Evolutionary conservation across 192 early-diverging fungal species (phyloP).

Genomic region (Coemansia sp.): DNA sequence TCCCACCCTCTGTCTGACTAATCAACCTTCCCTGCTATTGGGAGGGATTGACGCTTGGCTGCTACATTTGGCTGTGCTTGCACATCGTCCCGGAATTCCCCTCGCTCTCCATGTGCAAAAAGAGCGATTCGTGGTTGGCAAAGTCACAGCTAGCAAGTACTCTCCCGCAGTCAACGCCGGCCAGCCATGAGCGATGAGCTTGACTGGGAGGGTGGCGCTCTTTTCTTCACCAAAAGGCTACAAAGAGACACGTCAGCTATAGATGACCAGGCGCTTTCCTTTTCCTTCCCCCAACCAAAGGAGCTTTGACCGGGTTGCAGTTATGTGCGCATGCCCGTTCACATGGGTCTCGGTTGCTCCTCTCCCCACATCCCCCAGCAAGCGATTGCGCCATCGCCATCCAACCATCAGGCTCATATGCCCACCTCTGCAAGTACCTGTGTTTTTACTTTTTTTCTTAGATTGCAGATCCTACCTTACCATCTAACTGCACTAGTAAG

Average conservation of each 20-base stretch:
- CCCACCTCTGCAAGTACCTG: not conserved
- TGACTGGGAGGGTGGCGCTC: not conserved
- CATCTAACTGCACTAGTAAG: too few species aligned
- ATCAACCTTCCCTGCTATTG: not conserved
- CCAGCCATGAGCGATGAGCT: not conserved
- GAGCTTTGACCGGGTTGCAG: conserved; percentile 1
- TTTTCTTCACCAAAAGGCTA: not conserved
- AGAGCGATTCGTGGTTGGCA: not conserved
- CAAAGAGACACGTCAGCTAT: not conserved
- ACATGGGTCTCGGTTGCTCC: conserved; percentile 1
- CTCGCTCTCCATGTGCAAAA: not conserved
- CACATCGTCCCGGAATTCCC: conserved; percentile 5
- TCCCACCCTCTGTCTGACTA: conserved; percentile 5
- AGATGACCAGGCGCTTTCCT: not conserved
- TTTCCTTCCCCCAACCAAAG: not conserved
- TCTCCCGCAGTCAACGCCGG: not conserved
- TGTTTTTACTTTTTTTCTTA: not conserved
- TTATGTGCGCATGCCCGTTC: not conserved
- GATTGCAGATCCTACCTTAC: not conserved
- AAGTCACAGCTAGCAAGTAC: not conserved
- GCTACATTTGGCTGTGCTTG: not conserved
- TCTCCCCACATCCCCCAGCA: not conserved
- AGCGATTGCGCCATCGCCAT: conserved; percentile 2
- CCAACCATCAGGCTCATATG: not conserved
- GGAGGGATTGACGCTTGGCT: conserved; percentile 1